phyloP scores from a whole-genome alignment of 371 early-diverging fungal species.

The Batrachochytrium dendrobatidis region DNA sequence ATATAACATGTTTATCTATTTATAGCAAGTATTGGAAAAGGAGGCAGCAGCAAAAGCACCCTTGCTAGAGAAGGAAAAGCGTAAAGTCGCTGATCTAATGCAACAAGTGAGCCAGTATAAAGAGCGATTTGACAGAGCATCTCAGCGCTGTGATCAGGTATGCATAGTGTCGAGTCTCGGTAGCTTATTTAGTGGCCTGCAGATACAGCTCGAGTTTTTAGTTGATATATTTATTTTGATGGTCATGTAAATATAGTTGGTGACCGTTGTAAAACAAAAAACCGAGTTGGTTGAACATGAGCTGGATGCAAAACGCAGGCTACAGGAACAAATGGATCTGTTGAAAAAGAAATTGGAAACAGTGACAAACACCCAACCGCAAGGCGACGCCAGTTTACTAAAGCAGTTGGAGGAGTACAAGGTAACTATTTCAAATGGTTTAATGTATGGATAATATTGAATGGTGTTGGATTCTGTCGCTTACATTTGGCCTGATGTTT shows the following conservation, averaged over 20 bases:
- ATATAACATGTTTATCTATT: neutral
- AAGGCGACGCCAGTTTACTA: slow-evolving; percentile 15
- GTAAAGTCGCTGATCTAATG: slow-evolving; percentile 33
- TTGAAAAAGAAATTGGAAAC: slow-evolving; percentile 50
- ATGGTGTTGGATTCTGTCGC: neutral
- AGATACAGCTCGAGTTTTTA: no score
- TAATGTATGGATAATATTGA: neutral
- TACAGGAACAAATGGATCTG: slow-evolving; percentile 49
- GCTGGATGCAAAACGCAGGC: slow-evolving; percentile 40
- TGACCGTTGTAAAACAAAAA: slow-evolving; percentile 41
- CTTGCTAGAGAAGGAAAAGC: slow-evolving; percentile 45
- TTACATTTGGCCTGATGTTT: slow-evolving; percentile 8
- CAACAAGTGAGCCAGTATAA: slow-evolving; percentile 40
- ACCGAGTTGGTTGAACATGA: slow-evolving; percentile 51
- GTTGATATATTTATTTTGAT: neutral
- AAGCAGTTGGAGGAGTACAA: slow-evolving; percentile 36
- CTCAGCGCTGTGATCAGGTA: slow-evolving; percentile 43
- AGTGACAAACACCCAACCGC: no score
- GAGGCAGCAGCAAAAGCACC: slow-evolving; percentile 40
- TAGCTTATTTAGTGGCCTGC: neutral
- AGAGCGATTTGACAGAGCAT: slow-evolving; percentile 27
- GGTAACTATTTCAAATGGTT: slow-evolving; percentile 27
- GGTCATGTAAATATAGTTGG: neutral
- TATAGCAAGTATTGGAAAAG: slow-evolving; percentile 35
- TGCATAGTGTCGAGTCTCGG: slow-evolving; percentile 3